Evolutionary conservation across 2,329 filamentous ascomycete species (phyloP).

Genomic region (Didymella exigua): DNA sequence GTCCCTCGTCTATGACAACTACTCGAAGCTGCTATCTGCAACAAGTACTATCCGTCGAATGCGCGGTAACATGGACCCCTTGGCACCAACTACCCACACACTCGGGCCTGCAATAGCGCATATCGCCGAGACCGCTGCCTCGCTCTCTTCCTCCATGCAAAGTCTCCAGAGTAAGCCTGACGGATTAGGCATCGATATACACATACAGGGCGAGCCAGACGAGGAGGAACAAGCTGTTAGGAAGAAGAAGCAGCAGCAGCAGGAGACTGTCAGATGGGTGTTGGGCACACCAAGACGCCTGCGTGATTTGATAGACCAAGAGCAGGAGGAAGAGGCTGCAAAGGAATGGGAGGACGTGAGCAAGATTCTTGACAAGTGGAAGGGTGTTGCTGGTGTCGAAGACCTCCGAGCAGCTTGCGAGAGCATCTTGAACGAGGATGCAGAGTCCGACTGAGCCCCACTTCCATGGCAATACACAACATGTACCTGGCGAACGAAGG

Average conservation of each 20-base stretch:
- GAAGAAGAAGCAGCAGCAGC: slow-evolving; percentile 53
- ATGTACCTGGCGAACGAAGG: neutral
- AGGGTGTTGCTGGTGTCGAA: slow-evolving; percentile 51
- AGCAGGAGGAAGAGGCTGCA: slow-evolving; percentile 65
- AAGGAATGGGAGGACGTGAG: slow-evolving; percentile 54
- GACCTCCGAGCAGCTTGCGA: slow-evolving; percentile 49
- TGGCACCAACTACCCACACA: slow-evolving; percentile 75
- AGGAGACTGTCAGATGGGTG: slow-evolving; percentile 66
- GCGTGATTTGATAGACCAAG: slow-evolving; percentile 62
- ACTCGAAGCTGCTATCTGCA: slow-evolving; percentile 93
- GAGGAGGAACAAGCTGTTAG: slow-evolving; percentile 35
- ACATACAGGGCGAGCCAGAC: slow-evolving; percentile 25
- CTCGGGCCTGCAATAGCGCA: slow-evolving; percentile 75
- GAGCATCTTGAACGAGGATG: slow-evolving; percentile 36
- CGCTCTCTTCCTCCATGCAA: slow-evolving; percentile 49
- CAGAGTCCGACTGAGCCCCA: slow-evolving; percentile 30
- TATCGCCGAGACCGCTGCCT: slow-evolving; percentile 67
- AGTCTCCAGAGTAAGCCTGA: slow-evolving; percentile 29
- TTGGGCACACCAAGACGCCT: slow-evolving; percentile 66
- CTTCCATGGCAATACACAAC: neutral
- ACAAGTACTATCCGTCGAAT: slow-evolving; percentile 95
- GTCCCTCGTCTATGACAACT: slow-evolving; percentile 97
- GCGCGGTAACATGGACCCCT: slow-evolving; percentile 79
- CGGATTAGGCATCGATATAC: slow-evolving; percentile 35
- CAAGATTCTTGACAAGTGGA: slow-evolving; percentile 52